These are phyloP conservation scores for Ilex asprella DNA, from an alignment of 257 asterid genomes.

Conservation along the genomic window DNA sequence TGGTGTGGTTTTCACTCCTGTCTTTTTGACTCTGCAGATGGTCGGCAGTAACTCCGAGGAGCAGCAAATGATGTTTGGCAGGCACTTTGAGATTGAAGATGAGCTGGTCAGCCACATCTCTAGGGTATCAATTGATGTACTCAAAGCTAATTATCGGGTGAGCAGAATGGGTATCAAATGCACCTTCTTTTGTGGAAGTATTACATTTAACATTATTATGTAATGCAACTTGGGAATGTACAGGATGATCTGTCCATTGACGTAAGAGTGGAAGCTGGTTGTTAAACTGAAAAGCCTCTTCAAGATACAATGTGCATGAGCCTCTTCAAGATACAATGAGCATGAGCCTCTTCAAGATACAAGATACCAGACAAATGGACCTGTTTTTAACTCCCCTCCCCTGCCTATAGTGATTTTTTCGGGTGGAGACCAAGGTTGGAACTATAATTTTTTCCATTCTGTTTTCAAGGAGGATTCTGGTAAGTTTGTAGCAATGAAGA, in stretches of 20 bases:
- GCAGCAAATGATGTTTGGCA: slow-evolving; percentile 91
- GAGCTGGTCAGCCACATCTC: slow-evolving; percentile 94
- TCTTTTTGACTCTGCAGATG: slow-evolving; percentile 32
- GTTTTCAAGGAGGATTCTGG: too few species aligned
- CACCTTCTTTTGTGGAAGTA: not conserved
- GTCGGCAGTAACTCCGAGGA: slow-evolving; percentile 74
- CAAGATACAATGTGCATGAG: too few species aligned
- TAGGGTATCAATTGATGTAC: slow-evolving; percentile 79
- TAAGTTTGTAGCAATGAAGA: too few species aligned
- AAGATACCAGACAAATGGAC: too few species aligned
- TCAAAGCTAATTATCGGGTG: slow-evolving; percentile 82
- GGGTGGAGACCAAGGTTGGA: too few species aligned
- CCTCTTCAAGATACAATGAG: too few species aligned
- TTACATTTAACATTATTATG: not conserved
- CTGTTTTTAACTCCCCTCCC: too few species aligned
- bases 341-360: too few species aligned
- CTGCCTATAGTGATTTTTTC: too few species aligned
- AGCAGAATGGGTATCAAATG: slow-evolving; percentile 6
- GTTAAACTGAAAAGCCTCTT: slow-evolving; percentile 67
- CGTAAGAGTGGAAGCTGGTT: slow-evolving; percentile 60
- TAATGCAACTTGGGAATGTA: slow-evolving; percentile 2
- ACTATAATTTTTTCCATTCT: too few species aligned
- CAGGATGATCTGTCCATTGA: slow-evolving; percentile 72
- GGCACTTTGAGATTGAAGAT: slow-evolving; percentile 88
- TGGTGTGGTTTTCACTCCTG: not conserved